These are phyloP conservation scores for Striga hermonthica DNA, from an alignment of 305 asterid genomes.

Conservation along the genomic window DNA sequence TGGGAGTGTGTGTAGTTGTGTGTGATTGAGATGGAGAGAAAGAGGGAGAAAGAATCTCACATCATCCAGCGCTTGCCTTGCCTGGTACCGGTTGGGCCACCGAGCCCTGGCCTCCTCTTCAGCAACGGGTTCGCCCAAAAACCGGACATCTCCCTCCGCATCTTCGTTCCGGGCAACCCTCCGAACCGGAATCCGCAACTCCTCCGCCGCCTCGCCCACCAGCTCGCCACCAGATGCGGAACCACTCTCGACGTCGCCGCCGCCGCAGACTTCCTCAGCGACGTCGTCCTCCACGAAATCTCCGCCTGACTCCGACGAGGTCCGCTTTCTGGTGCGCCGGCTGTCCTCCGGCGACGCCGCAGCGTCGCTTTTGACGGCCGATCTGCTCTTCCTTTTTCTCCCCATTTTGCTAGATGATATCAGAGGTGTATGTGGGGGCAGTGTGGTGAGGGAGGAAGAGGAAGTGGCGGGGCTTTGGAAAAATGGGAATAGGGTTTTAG, in stretches of 20 bases:
- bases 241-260: neutral
- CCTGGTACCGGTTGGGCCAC: conserved; percentile 60
- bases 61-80: neutral
- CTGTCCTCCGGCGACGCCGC: conserved; percentile 13
- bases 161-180: neutral
- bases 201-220: neutral
- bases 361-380: conserved; percentile 12
- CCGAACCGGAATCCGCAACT: conserved; percentile 14
- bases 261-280: neutral
- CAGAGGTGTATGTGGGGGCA: too few relatives aligned
- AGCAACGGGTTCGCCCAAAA: conserved; percentile 41
- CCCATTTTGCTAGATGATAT: conserved; percentile 26
- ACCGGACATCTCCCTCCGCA: conserved; percentile 9
- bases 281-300: neutral
- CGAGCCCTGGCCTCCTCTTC: conserved; percentile 41
- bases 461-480: conserved; percentile 5
- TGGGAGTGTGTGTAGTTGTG: too few relatives aligned
- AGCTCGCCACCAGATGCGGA: neutral
- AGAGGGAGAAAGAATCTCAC: neutral
- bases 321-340: conserved; percentile 9
- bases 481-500: neutral
- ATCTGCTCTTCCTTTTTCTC: conserved; percentile 26
- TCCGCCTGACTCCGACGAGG: neutral
- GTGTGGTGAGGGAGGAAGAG: neutral
- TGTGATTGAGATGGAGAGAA: neutral